A percentile compares a stretch with the other conserved stretches of the same genome.
Evolutionary conservation across 2,329 filamentous ascomycete genomes (phyloP).

Genomic region (Fusarium nematophilum): DNA sequence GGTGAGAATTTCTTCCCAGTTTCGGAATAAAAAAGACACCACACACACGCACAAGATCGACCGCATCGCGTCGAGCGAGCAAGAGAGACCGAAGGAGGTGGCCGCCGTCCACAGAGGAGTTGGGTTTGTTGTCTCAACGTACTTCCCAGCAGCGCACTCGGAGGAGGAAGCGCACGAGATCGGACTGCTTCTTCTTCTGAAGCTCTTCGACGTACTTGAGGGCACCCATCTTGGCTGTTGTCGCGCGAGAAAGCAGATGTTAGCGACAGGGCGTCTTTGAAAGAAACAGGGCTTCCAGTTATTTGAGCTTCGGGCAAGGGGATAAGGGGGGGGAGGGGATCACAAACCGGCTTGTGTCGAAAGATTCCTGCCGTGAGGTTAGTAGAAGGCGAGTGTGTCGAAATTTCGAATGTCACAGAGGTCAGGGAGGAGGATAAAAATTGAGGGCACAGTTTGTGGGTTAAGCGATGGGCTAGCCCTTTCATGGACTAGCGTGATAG

Average conservation of each 20-base stretch:
- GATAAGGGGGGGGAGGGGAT: constrained; percentile 11
- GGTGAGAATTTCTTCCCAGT: constrained; percentile 30
- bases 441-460: constrained; percentile 51
- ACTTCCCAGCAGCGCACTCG: constrained; percentile 99
- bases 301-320: too few relatives aligned
- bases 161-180: constrained; percentile 99
- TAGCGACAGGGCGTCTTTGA: constrained; percentile 36
- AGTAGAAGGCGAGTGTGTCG: constrained; percentile 49
- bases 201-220: constrained; percentile 99
- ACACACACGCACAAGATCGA: constrained; percentile 25
- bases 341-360: constrained; percentile 53
- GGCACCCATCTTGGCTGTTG: constrained; percentile 89
- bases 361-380: constrained; percentile 52
- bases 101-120: constrained; percentile 52
- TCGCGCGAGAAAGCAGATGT: constrained; percentile 32
- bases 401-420: constrained; percentile 46
- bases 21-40: background rate
- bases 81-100: constrained; percentile 34
- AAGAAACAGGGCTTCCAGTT: constrained; percentile 1
- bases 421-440: constrained; percentile 51
- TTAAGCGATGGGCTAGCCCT: constrained; percentile 51
- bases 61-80: constrained; percentile 15
- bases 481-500: constrained; percentile 39
- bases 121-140: constrained; percentile 64
- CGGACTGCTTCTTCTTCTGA: constrained; percentile 99